These are phyloP conservation scores for Fusarium torreyae DNA, from an alignment of 2,329 filamentous ascomycete genomes.

Conservation along the genomic window DNA sequence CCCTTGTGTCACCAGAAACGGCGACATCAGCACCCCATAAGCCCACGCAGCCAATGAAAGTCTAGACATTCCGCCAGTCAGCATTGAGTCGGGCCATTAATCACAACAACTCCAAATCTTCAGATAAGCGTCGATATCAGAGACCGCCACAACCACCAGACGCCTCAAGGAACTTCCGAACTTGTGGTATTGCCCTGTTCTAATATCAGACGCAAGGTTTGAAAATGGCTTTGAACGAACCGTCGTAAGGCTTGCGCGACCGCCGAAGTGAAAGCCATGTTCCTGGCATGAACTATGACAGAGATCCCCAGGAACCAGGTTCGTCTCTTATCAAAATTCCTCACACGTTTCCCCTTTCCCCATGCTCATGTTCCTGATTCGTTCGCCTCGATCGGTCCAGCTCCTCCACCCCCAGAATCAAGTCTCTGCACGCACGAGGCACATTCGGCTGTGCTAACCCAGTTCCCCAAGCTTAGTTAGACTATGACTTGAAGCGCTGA, in stretches of 20 bases:
- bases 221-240: slow-evolving; percentile 1
- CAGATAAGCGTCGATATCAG: slow-evolving; percentile 39
- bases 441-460: slow-evolving; percentile 6
- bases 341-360: slow-evolving; percentile 11
- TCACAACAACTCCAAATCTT: slow-evolving; percentile 44
- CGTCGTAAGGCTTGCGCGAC: slow-evolving; percentile 3
- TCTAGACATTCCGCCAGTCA: slow-evolving; percentile 26
- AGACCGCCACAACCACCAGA: slow-evolving; percentile 30
- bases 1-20: slow-evolving; percentile 13
- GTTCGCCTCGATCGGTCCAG: slow-evolving; percentile 17
- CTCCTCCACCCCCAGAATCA: slow-evolving; percentile 16
- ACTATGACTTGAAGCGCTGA: slow-evolving; percentile 34
- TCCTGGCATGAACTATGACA: neutral
- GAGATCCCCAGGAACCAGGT: slow-evolving; percentile 8
- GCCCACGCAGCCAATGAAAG: slow-evolving; percentile 22
- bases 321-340: slow-evolving; percentile 5
- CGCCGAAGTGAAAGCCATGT: neutral
- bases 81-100: slow-evolving; percentile 38
- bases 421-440: neutral
- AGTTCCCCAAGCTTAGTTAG: neutral
- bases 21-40: slow-evolving; percentile 1
- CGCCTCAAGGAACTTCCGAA: neutral
- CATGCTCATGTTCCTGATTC: slow-evolving; percentile 31
- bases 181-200: slow-evolving; percentile 3
- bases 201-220: neutral